Percentiles rank a stretch among this genome's conserved stretches.
Evolutionary conservation across 768 basidiomycete genomes (phyloP).

Genomic region (Rhizopogon sp.): DNA sequence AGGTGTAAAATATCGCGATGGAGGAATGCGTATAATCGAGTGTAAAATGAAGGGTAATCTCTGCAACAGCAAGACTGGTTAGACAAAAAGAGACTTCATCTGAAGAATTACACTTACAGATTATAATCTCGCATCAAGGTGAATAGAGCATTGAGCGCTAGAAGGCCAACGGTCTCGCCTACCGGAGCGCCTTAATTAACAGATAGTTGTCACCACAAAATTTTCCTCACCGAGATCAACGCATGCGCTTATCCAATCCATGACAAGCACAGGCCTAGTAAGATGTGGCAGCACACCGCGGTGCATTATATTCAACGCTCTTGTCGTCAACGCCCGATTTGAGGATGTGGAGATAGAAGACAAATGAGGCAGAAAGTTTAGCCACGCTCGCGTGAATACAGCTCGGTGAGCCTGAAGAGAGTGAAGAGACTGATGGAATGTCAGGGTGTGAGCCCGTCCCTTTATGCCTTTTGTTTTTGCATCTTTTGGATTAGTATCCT

Average conservation of each 20-base stretch:
- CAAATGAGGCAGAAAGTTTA: conserved; percentile 61
- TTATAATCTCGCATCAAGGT: conserved; percentile 90
- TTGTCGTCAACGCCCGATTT: conserved; percentile 38
- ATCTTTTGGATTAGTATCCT: conserved; percentile 37
- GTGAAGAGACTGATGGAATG: conserved; percentile 73
- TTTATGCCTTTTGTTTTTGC: conserved; percentile 32
- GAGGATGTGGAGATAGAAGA: conserved; percentile 29
- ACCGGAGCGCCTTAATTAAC: conserved; percentile 1
- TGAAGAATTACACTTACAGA: conserved; percentile 50
- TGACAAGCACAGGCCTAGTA: conserved; percentile 71
- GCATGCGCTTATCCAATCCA: conserved; percentile 88
- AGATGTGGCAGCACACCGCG: conserved; percentile 79
- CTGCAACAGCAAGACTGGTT: conserved; percentile 34
- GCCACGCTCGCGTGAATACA: conserved; percentile 80
- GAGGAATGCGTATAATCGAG: conserved; percentile 83
- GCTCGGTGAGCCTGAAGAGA: conserved; percentile 72
- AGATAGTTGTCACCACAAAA: background rate
- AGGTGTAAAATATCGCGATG: conserved; percentile 86
- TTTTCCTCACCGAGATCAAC: conserved; percentile 66
- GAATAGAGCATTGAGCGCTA: conserved; percentile 90
- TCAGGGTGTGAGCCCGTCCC: conserved; percentile 57
- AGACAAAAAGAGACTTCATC: background rate
- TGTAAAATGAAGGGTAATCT: conserved; percentile 95
- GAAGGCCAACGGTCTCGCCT: conserved; percentile 82
- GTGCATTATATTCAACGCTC: conserved; percentile 77